phyloP scores from a whole-genome alignment of 441 rosid species.

The Euphorbia corollata region DNA sequence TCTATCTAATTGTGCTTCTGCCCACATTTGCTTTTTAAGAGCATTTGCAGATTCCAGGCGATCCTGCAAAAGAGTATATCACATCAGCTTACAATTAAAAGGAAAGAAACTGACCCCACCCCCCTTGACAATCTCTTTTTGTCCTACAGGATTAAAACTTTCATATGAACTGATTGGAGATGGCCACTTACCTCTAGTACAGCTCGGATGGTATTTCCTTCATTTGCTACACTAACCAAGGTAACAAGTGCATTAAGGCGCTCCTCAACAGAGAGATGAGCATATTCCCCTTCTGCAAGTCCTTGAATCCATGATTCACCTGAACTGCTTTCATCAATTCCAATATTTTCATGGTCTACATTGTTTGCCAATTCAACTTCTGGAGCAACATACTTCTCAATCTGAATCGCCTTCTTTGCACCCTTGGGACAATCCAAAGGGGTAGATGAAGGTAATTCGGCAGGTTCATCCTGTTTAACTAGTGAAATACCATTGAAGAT shows the following conservation, averaged over 20 bases:
- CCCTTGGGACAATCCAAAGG: constrained; percentile 36
- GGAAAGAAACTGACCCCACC: neutral
- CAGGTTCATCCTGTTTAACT: constrained; percentile 28
- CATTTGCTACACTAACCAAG: constrained; percentile 80
- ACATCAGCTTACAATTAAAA: constrained; percentile 15
- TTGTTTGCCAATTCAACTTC: constrained; percentile 31
- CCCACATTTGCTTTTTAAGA: constrained; percentile 99
- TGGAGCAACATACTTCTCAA: constrained; percentile 29
- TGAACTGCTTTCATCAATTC: constrained; percentile 69
- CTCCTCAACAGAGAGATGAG: constrained; percentile 89
- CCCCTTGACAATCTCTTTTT: neutral
- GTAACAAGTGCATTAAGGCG: constrained; percentile 88
- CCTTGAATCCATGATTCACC: constrained; percentile 95
- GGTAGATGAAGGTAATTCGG: constrained; percentile 32
- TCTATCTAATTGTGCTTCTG: constrained; percentile 89
- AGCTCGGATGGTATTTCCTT: constrained; percentile 83
- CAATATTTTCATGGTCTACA: constrained; percentile 40
- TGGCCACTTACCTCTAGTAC: constrained; percentile 70
- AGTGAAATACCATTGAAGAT: constrained; percentile 28
- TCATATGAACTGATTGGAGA: constrained; percentile 21
- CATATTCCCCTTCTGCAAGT: constrained; percentile 91
- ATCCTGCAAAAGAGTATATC: constrained; percentile 50
- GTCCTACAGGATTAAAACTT: neutral
- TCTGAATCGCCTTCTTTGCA: constrained; percentile 26
- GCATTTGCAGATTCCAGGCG: constrained; percentile 98